Evolutionary conservation across 192 early-diverging fungal genomes (phyloP).

Genomic region (Coemansia sp.): DNA sequence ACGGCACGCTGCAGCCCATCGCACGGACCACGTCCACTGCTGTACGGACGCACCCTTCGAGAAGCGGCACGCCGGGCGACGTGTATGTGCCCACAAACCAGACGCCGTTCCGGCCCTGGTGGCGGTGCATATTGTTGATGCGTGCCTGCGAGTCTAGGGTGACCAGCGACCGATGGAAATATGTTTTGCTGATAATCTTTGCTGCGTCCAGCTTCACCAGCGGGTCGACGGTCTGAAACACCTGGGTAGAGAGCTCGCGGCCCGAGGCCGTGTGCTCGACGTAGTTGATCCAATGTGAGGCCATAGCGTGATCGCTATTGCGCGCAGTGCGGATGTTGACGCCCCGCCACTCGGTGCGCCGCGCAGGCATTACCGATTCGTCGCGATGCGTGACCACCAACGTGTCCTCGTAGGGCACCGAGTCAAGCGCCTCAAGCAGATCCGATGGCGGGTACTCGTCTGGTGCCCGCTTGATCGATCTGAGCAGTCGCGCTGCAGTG

Average conservation of each 20-base stretch:
- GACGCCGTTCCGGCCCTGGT: slow-evolving; percentile 34
- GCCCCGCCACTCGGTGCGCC: slow-evolving; percentile 33
- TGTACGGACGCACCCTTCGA: slow-evolving; percentile 60
- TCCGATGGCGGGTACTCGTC: slow-evolving; percentile 4
- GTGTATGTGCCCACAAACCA: slow-evolving; percentile 61
- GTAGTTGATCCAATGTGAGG: slow-evolving; percentile 50
- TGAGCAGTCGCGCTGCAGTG: slow-evolving; percentile 13
- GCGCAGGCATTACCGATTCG: slow-evolving; percentile 38
- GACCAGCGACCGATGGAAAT: slow-evolving; percentile 58
- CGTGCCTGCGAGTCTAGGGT: slow-evolving; percentile 53
- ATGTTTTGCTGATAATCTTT: slow-evolving; percentile 37
- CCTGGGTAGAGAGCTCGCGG: slow-evolving; percentile 18
- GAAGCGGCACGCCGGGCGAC: slow-evolving; percentile 57
- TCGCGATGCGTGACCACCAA: slow-evolving; percentile 44
- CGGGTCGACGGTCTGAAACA: slow-evolving; percentile 64
- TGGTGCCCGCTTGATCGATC: not conserved
- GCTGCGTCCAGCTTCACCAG: slow-evolving; percentile 36
- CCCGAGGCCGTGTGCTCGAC: slow-evolving; percentile 49
- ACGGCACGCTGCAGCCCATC: slow-evolving; percentile 16
- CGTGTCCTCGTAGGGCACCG: slow-evolving; percentile 43
- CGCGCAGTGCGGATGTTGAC: slow-evolving; percentile 40
- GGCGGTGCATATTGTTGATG: slow-evolving; percentile 45
- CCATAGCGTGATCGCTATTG: slow-evolving; percentile 13
- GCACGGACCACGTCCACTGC: slow-evolving; percentile 54
- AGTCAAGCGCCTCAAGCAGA: slow-evolving; percentile 29